phyloP scores from a whole-genome alignment of 2,329 filamentous ascomycete species.

The Epicoccum sorghinum region DNA sequence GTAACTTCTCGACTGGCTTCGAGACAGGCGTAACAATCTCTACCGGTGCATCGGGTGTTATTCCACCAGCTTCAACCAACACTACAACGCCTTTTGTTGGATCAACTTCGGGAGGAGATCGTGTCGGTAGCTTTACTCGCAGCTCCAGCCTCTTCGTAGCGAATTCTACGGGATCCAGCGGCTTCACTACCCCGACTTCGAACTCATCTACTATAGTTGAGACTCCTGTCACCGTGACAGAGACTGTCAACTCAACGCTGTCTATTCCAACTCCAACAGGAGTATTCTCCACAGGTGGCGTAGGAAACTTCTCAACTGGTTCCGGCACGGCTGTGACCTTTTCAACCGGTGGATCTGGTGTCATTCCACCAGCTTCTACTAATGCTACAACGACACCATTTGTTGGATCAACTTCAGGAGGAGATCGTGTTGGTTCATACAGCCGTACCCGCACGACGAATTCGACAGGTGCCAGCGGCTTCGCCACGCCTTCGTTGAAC shows the following conservation, averaged over 20 bases:
- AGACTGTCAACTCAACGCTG: slow-evolving; percentile 8
- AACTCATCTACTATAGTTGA: slow-evolving; percentile 1
- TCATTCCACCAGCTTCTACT: slow-evolving; percentile 4
- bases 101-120: background rate
- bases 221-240: background rate
- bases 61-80: slow-evolving; percentile 6
- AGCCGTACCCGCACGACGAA: slow-evolving; percentile 3
- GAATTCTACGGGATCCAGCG: slow-evolving; percentile 16
- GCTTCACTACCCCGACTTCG: slow-evolving; percentile 4
- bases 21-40: slow-evolving; percentile 4
- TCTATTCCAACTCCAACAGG: background rate
- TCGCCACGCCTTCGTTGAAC: slow-evolving; percentile 5
- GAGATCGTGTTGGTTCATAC: background rate
- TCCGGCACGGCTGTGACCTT: background rate
- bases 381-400: slow-evolving; percentile 2
- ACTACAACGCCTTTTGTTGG: background rate
- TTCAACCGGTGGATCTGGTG: background rate
- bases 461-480: slow-evolving; percentile 16
- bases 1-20: slow-evolving; percentile 13
- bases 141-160: background rate
- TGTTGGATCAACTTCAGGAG: background rate
- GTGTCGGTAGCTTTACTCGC: background rate
- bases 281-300: slow-evolving; percentile 9
- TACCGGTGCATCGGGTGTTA: background rate
- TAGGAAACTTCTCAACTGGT: slow-evolving; percentile 12